Conservation (phyloP, 305 asterid genomes). For the Solanum hybrid region DNA sequence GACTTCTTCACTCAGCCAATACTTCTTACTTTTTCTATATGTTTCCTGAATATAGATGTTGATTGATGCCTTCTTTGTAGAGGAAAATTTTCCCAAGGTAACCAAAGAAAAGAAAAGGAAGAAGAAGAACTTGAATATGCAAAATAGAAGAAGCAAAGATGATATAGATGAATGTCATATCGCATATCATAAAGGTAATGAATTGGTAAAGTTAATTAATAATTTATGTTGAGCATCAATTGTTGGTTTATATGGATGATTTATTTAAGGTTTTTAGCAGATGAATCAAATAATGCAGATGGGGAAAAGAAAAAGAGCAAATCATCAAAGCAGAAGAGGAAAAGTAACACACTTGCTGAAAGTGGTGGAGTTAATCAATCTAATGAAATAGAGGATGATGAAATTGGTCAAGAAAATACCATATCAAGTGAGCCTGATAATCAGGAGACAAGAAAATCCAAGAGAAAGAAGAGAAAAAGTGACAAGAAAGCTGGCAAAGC, state of each 20-base stretch:
- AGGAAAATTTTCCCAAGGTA: not conserved
- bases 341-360: slow-evolving; percentile 8
- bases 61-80: not conserved
- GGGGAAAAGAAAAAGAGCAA: slow-evolving; percentile 23
- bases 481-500: slow-evolving; percentile 10
- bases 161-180: not conserved
- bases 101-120: slow-evolving; percentile 17
- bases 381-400: slow-evolving; percentile 17
- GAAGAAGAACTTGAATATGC: slow-evolving; percentile 6
- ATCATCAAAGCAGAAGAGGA: slow-evolving; percentile 26
- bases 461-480: slow-evolving; percentile 33
- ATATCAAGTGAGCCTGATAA: slow-evolving; percentile 14
- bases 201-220: not conserved
- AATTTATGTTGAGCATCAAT: not conserved
- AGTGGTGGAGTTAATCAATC: not conserved
- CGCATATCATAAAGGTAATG: slow-evolving; percentile 11
- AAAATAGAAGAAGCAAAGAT: slow-evolving; percentile 10
- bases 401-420: slow-evolving; percentile 6
- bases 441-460: slow-evolving; percentile 18
- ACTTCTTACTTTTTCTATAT: not conserved
- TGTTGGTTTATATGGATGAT: not conserved
- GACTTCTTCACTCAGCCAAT: not conserved
- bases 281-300: slow-evolving; percentile 15
- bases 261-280: slow-evolving; percentile 22
- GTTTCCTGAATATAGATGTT: not conserved